Percentiles rank a stretch among this genome's conserved stretches.
Evolutionary conservation across 2,329 filamentous ascomycete species (phyloP).

Genomic region (Fusarium piperis): DNA sequence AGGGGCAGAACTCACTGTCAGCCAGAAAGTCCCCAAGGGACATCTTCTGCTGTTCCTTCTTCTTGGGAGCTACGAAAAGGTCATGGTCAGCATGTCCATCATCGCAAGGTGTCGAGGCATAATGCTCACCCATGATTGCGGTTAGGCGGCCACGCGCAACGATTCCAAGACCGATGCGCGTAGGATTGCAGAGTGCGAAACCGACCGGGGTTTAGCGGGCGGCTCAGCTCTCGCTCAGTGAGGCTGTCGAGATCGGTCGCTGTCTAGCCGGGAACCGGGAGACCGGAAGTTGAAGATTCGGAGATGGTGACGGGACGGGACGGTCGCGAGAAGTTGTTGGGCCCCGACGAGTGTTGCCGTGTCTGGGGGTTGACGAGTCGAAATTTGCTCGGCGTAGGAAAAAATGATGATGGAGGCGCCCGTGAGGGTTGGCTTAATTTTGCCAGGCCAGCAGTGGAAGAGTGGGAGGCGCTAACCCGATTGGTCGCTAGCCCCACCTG

Average conservation of each 20-base stretch:
- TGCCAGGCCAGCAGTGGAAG: slow-evolving; percentile 53
- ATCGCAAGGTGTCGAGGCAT: slow-evolving; percentile 11
- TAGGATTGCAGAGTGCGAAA: slow-evolving; percentile 44
- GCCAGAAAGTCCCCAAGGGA: slow-evolving; percentile 95
- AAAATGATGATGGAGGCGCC: slow-evolving; percentile 50
- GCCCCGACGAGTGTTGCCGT: slow-evolving; percentile 53
- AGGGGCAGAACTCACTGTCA: slow-evolving; percentile 75
- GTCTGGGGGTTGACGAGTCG: slow-evolving; percentile 55
- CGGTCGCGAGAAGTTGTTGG: slow-evolving; percentile 41
- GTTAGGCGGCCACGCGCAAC: slow-evolving; percentile 60
- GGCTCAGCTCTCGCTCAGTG: slow-evolving; percentile 41
- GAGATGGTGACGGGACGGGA: slow-evolving; percentile 27
- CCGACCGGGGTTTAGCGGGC: slow-evolving; percentile 40
- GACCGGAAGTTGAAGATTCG: slow-evolving; percentile 7
- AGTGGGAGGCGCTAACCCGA: slow-evolving; percentile 54
- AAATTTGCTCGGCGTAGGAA: slow-evolving; percentile 56
- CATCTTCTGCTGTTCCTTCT: slow-evolving; percentile 96
- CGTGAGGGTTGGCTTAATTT: slow-evolving; percentile 58
- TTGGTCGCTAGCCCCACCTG: slow-evolving; percentile 30
- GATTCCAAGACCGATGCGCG: slow-evolving; percentile 54
- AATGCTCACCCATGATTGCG: slow-evolving; percentile 70
- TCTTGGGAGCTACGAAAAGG: slow-evolving; percentile 77
- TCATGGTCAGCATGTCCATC: slow-evolving; percentile 14
- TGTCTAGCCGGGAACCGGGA: slow-evolving; percentile 8
- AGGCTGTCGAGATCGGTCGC: slow-evolving; percentile 19